phyloP scores from a whole-genome alignment of 345 rosid species.

The Eucalyptus sp. region DNA sequence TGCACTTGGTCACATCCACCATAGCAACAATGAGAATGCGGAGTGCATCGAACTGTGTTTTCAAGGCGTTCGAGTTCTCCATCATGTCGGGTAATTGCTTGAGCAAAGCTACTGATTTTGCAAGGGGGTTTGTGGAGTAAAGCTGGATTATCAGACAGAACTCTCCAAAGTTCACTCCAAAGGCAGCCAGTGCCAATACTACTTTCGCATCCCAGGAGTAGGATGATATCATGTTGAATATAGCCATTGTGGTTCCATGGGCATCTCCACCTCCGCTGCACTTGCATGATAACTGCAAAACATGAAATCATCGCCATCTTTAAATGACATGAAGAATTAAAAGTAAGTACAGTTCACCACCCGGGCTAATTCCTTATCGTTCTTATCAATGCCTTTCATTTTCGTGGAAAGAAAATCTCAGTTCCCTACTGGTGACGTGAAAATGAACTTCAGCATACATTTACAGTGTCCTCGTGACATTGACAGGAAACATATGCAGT shows the following conservation, averaged over 20 bases:
- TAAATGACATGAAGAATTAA: not conserved
- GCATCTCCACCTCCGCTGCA: slow-evolving; percentile 37
- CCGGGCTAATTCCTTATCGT: not conserved
- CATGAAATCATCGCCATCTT: not conserved
- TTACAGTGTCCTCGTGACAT: not conserved
- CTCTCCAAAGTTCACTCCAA: slow-evolving; percentile 31
- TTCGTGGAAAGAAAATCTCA: not conserved
- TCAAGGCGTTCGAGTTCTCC: slow-evolving; percentile 5
- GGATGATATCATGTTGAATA: slow-evolving; percentile 21
- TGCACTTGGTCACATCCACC: slow-evolving; percentile 46
- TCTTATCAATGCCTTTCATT: not conserved
- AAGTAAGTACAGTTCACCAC: not conserved
- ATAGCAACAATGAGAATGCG: slow-evolving; percentile 23
- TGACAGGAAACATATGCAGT: not conserved
- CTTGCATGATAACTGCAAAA: slow-evolving; percentile 34
- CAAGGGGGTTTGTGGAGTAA: slow-evolving; percentile 10
- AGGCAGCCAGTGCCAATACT: slow-evolving; percentile 37
- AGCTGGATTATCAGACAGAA: slow-evolving; percentile 22
- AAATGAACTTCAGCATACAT: not conserved
- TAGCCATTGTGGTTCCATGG: slow-evolving; percentile 20
- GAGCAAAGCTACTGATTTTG: slow-evolving; percentile 28
- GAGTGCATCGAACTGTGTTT: slow-evolving; percentile 31
- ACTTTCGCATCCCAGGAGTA: slow-evolving; percentile 41
- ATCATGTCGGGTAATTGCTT: slow-evolving; percentile 28
- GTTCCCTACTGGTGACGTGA: not conserved